These are phyloP conservation scores for Vinca minor DNA, from an alignment of 257 asterid species.

Conservation along the genomic window DNA sequence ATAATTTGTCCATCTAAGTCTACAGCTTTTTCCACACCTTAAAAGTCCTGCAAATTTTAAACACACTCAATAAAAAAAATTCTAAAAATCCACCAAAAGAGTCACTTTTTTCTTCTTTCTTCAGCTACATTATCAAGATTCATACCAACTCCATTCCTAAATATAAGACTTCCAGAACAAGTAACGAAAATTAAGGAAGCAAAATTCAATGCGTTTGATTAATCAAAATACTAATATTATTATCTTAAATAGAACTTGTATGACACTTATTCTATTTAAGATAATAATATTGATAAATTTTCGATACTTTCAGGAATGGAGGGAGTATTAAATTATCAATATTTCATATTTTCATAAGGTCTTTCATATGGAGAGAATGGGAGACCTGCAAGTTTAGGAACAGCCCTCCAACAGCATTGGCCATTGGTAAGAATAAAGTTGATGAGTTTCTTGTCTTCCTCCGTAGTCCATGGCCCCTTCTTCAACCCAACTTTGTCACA, in stretches of 20 bases:
- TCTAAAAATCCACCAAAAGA: neutral
- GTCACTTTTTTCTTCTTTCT: neutral
- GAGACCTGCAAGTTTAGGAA: constrained; percentile 88
- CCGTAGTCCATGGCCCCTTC: constrained; percentile 96
- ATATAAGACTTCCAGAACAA: too few relatives aligned
- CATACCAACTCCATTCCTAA: too few relatives aligned
- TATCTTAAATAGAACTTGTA: too few relatives aligned
- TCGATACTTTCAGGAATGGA: too few relatives aligned
- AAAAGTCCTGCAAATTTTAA: constrained; percentile 45
- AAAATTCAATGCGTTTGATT: too few relatives aligned
- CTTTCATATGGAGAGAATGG: neutral
- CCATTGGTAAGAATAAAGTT: constrained; percentile 72
- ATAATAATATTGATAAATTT: too few relatives aligned
- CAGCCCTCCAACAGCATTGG: constrained; percentile 98
- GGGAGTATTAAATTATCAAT: too few relatives aligned
- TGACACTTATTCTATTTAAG: too few relatives aligned
- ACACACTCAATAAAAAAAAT: neutral
- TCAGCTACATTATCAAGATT: neutral
- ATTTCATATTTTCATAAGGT: too few relatives aligned
- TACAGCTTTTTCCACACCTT: constrained; percentile 95
- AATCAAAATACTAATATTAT: too few relatives aligned
- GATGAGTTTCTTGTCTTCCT: constrained; percentile 80
- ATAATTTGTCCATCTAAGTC: constrained; percentile 90
- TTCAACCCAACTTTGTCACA: constrained; percentile 92
- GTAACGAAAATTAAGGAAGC: too few relatives aligned